Conservation (phyloP, 257 asterid genomes). For the Fraxinus cuspidata region DNA sequence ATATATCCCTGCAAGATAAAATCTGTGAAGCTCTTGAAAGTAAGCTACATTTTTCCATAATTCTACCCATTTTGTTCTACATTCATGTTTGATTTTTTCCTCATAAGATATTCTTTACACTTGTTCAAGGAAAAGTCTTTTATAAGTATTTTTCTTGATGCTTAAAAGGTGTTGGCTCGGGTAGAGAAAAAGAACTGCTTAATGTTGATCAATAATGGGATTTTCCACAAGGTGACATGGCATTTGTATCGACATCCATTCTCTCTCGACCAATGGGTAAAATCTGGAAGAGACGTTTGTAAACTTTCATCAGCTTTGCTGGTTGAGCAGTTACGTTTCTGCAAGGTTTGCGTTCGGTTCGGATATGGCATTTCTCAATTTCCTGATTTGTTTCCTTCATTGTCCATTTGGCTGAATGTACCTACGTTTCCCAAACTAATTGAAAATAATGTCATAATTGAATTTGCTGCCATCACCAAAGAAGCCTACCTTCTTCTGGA, state of each 20-base stretch:
- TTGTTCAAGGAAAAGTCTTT: conserved; percentile 4
- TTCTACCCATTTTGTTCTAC: background rate
- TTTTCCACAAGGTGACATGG: conserved; percentile 72
- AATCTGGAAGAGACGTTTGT: conserved; percentile 69
- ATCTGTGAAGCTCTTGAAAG: conserved; percentile 72
- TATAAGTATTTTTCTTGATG: conserved; percentile 18
- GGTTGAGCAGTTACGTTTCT: conserved; percentile 85
- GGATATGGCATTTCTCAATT: conserved; percentile 71
- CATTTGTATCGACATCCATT: conserved; percentile 66
- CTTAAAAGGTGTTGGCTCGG: conserved; percentile 74
- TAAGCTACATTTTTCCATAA: conserved; percentile 32
- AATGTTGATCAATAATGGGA: conserved; percentile 58
- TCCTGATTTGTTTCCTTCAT: conserved; percentile 61
- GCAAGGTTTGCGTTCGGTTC: conserved; percentile 69
- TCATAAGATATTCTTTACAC: background rate
- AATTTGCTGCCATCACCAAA: conserved; percentile 64
- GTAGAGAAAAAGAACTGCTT: conserved; percentile 59
- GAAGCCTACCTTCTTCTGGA: conserved; percentile 80
- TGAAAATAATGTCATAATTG: conserved; percentile 50
- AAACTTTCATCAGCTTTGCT: conserved; percentile 70
- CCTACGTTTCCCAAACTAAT: conserved; percentile 63
- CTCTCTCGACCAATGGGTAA: conserved; percentile 70
- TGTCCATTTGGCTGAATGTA: conserved; percentile 72
- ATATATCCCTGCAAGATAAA: conserved; percentile 68
- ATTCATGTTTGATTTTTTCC: background rate